These are phyloP conservation scores for Termitomyces titanicus DNA, from an alignment of 768 basidiomycete species.

Conservation along the genomic window DNA sequence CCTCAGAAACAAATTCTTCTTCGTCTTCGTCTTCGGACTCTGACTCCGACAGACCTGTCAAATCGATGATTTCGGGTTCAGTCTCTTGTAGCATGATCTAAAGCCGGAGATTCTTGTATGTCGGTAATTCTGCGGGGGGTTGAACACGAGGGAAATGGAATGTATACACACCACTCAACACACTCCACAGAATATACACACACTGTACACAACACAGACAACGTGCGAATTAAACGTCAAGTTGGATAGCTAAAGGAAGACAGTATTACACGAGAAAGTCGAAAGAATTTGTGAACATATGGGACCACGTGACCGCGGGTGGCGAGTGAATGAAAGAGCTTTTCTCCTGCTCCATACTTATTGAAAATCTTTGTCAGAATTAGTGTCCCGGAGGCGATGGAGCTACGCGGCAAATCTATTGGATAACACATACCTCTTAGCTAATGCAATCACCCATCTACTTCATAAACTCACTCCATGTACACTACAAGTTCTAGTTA, in stretches of 20 bases:
- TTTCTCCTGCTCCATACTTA: neutral
- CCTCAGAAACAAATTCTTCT: constrained; percentile 12
- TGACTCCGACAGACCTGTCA: constrained; percentile 37
- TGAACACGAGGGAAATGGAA: neutral
- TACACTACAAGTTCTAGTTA: neutral
- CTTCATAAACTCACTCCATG: neutral
- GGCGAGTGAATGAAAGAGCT: no score
- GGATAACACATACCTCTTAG: no score
- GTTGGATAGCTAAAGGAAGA: neutral
- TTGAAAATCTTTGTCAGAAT: no score
- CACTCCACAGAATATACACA: constrained; percentile 2
- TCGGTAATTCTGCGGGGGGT: constrained; percentile 1
- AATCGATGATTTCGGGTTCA: constrained; percentile 39
- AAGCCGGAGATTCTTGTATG: constrained; percentile 7
- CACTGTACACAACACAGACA: neutral
- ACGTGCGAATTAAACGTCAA: neutral
- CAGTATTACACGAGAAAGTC: neutral
- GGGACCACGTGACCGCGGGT: constrained; percentile 15
- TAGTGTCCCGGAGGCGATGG: no score
- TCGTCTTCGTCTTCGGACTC: constrained; percentile 18
- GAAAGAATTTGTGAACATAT: neutral
- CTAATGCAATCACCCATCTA: no score
- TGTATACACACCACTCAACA: constrained; percentile 6
- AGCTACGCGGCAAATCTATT: no score
- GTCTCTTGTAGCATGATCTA: constrained; percentile 22